A percentile compares a stretch with the other conserved stretches of the same genome.
These are phyloP conservation scores for Claviceps sp. DNA, from an alignment of 2,329 filamentous ascomycete genomes.

Conservation along the genomic window DNA sequence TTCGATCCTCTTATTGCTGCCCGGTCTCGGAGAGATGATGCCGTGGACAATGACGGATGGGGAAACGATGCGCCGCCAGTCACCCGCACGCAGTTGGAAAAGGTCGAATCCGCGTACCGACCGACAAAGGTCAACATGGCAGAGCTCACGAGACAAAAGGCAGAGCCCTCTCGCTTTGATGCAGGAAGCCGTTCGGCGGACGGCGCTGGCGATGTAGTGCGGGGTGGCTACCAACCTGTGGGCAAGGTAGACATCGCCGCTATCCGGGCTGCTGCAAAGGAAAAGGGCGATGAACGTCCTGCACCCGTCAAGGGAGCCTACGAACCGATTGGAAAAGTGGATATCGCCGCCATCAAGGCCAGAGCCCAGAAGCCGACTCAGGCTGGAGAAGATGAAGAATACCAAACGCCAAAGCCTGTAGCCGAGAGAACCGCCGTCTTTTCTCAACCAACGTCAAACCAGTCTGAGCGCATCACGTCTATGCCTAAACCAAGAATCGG, in stretches of 20 bases:
- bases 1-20: conserved; percentile 59
- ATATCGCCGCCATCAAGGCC: conserved; percentile 86
- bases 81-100: conserved; percentile 75
- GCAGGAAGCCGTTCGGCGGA: conserved; percentile 32
- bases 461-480: conserved; percentile 69
- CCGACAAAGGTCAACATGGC: conserved; percentile 92
- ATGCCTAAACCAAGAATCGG: conserved; percentile 91
- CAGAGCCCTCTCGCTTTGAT: conserved; percentile 50
- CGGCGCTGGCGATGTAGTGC: conserved; percentile 51
- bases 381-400: conserved; percentile 16
- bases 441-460: conserved; percentile 28
- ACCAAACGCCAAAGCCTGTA: conserved; percentile 43
- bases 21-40: conserved; percentile 44
- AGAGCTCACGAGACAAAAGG: conserved; percentile 63
- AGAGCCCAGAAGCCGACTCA: conserved; percentile 56
- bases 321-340: conserved; percentile 89
- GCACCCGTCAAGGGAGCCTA: conserved; percentile 83
- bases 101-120: conserved; percentile 83
- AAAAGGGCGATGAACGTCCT: conserved; percentile 63
- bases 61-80: conserved; percentile 86
- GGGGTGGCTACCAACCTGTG: conserved; percentile 79
- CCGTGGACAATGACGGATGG: conserved; percentile 80
- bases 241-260: conserved; percentile 97
- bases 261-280: conserved; percentile 63
- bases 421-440: conserved; percentile 70